Evolutionary conservation across 805 yeast genomes (phyloP), one percentile per base, ranked within the genome.

Genomic region (Yarrowia sp.): DNA sequence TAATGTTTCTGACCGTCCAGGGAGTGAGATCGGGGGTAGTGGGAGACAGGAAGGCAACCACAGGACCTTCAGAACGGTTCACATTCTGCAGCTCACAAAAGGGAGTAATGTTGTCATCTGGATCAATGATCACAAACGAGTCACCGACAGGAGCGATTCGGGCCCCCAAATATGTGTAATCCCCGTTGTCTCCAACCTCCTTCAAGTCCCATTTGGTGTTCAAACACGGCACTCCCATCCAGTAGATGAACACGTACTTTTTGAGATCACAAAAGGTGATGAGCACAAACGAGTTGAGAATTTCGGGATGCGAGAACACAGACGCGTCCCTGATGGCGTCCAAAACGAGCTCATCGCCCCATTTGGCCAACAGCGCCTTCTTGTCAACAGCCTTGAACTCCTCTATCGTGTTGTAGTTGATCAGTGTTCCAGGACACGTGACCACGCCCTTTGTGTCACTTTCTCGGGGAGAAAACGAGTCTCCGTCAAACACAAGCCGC

Each of bases 191-290:
- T 4, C n/a, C 19, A 6, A 33, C 30, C 30, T 58, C 50, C 14
- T 43, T 10, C 70, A 47, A 6, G 36, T 70, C 56, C 91, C 92
- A 89, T 13, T 79, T 79, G 9, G 86, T 77, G 46, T 81, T 81
- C 40, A 91, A 76, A 1, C 85, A 78, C 0, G 99, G 98, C 70
- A 86, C 86, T 15, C 91, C 89, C 71, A 91, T 84, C 99, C 99
- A 96, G 77, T 95, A 93, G 74, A 85, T 89, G 74, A 89, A 94
- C 73, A 84, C 87, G 79, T 90, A 93, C 78, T 90, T 91, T 76
- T 95, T 95, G 75, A 95, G 82, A 76, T 95, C 99, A 0, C 96
- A 89, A 78, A 87, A 95, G 49, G 92, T 82, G 36, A 93, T 79
- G 1, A 90, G 72, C 5, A 79, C 77, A 70, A 88, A 87, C 9